A percentile compares a stretch with the other conserved stretches of the same genome.
Evolutionary conservation across 352 stramenopile species (phyloP).

Genomic region (Phytopythium aichiense): DNA sequence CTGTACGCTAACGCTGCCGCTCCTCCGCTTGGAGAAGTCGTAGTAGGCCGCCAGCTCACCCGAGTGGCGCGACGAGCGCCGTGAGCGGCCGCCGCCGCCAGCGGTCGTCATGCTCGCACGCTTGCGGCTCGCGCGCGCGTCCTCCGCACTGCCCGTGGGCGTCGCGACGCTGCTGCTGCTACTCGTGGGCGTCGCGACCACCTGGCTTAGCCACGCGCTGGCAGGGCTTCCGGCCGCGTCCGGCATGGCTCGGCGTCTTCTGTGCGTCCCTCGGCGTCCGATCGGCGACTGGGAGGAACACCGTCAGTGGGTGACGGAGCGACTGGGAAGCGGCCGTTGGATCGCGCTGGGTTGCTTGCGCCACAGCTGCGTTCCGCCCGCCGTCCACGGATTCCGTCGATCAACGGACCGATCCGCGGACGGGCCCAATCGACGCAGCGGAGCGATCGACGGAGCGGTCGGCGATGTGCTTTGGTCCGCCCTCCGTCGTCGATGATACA

Average conservation of each 20-base stretch:
- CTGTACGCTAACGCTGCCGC: constrained; percentile 28
- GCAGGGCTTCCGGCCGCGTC: background rate
- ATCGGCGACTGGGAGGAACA: background rate
- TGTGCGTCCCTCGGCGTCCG: background rate
- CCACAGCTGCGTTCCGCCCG: no score
- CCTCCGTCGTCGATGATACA: background rate
- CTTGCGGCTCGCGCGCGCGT: constrained; percentile 7
- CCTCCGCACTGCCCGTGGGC: constrained; percentile 1
- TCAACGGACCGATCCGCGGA: no score
- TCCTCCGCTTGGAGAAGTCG: constrained; percentile 43
- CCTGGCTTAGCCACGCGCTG: background rate
- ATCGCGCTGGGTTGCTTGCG: background rate
- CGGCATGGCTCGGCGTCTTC: constrained; percentile 1
- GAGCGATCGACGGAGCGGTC: background rate
- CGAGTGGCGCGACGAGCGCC: constrained; percentile 20
- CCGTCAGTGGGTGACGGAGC: background rate
- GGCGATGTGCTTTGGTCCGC: background rate
- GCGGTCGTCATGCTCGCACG: background rate
- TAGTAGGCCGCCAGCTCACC: constrained; percentile 61
- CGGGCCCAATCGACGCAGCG: no score
- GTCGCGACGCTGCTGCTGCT: constrained; percentile 12
- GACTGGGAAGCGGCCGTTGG: background rate
- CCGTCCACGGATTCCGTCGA: no score
- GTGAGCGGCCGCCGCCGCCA: constrained; percentile 12
- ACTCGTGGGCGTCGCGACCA: constrained; percentile 8